Evolutionary conservation across 2,329 filamentous ascomycete species (phyloP).

Genomic region (Phyllosticta citribraziliensis): DNA sequence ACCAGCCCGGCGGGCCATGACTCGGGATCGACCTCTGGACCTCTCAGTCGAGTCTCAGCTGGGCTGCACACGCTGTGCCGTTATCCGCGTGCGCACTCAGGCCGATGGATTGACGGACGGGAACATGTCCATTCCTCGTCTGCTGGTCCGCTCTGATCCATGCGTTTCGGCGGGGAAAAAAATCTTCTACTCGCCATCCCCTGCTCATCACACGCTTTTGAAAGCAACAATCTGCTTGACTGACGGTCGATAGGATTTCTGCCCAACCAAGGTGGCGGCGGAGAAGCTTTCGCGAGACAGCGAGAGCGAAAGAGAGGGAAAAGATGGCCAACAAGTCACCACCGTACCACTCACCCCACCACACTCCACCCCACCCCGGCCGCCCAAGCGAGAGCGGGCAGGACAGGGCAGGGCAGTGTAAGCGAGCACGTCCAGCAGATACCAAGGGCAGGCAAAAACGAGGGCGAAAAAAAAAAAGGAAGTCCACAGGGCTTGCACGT

Average conservation of each 20-base stretch:
- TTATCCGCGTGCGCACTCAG: neutral
- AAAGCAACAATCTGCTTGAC: constrained; percentile 1
- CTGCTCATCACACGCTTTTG: constrained; percentile 3
- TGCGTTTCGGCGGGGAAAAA: neutral
- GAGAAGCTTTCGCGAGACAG: neutral
- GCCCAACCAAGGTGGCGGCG: neutral
- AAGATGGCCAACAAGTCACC: neutral
- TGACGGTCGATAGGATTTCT: neutral
- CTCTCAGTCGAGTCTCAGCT: neutral
- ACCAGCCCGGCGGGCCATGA: neutral
- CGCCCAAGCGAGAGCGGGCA: neutral
- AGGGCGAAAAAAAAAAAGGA: neutral
- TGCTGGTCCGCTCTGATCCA: neutral
- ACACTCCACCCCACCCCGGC: neutral
- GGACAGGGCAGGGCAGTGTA: neutral
- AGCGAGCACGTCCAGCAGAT: neutral
- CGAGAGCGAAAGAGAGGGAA: neutral
- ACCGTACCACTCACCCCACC: neutral
- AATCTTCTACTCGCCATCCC: neutral
- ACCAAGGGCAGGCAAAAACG: neutral
- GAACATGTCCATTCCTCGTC: neutral
- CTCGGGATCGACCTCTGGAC: neutral
- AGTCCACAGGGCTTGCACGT: neutral
- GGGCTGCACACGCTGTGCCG: neutral
- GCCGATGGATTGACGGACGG: too few species aligned